Evolutionary conservation across 192 early-diverging fungal genomes (phyloP).

Genomic region (Backusella macrospora): DNA sequence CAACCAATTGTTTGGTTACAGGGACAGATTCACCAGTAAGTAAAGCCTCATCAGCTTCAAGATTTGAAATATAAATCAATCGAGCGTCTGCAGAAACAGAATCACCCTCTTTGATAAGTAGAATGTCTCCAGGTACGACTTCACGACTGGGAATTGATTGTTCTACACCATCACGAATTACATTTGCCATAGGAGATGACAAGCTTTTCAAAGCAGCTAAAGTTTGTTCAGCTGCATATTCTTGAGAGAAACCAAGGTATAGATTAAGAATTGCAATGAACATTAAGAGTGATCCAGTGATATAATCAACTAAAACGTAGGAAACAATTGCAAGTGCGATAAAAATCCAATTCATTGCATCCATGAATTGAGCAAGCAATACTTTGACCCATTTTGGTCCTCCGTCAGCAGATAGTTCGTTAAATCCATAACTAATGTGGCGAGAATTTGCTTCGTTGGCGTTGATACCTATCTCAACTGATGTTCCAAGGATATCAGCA

Average conservation of each 20-base stretch:
- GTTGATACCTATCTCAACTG: constrained; percentile 39
- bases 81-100: constrained; percentile 89
- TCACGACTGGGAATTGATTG: constrained; percentile 72
- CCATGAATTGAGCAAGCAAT: constrained; percentile 61
- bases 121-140: constrained; percentile 87
- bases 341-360: constrained; percentile 67
- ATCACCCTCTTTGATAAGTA: constrained; percentile 91
- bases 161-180: constrained; percentile 85
- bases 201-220: constrained; percentile 88
- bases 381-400: constrained; percentile 63
- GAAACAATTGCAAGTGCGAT: constrained; percentile 46
- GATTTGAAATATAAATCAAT: constrained; percentile 80
- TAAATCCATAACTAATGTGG: constrained; percentile 51
- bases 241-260: constrained; percentile 91
- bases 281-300: constrained; percentile 72
- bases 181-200: constrained; percentile 81
- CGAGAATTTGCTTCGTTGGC: constrained; percentile 43
- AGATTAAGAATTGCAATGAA: constrained; percentile 86
- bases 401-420: constrained; percentile 65
- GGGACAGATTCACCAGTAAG: constrained; percentile 91
- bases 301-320: constrained; percentile 64
- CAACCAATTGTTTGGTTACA: constrained; percentile 62
- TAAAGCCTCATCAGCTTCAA: constrained; percentile 90
- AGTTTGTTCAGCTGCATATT: constrained; percentile 92
- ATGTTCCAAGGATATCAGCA: not conserved